Percentiles rank a stretch among this genome's conserved stretches.
phyloP scores from a whole-genome alignment of 805 yeast genomes.

The Diddensiella caesifluorescens region DNA sequence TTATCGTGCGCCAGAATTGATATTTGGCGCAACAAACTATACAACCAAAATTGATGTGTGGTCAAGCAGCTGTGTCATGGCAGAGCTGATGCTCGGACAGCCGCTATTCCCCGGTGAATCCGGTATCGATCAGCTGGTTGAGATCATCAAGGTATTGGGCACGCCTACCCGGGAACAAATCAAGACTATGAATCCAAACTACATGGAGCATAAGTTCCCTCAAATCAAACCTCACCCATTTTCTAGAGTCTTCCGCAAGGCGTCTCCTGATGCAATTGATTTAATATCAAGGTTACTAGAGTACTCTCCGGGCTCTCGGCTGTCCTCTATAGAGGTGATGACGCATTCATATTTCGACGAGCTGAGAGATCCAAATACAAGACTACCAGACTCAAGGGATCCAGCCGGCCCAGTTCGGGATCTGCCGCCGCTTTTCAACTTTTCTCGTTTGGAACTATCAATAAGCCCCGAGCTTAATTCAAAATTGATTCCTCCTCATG shows the following conservation, averaged over 20 bases:
- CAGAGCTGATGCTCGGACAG: conserved; percentile 90
- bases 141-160: conserved; percentile 90
- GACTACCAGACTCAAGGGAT: conserved; percentile 41
- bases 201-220: conserved; percentile 96
- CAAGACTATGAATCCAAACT: conserved; percentile 90
- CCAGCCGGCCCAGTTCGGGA: conserved; percentile 61
- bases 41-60: conserved; percentile 95
- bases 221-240: conserved; percentile 47
- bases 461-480: conserved; percentile 38
- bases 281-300: conserved; percentile 74
- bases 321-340: conserved; percentile 74
- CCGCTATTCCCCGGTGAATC: conserved; percentile 97
- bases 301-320: conserved; percentile 82
- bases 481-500: conserved; percentile 37
- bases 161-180: conserved; percentile 93
- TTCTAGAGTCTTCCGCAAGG: conserved; percentile 63
- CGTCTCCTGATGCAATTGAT: conserved; percentile 83
- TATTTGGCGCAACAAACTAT: conserved; percentile 94
- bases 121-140: conserved; percentile 96
- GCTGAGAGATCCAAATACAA: conserved; percentile 50
- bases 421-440: conserved; percentile 74
- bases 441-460: conserved; percentile 57
- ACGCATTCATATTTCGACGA: conserved; percentile 89
- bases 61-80: conserved; percentile 95
- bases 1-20: conserved; percentile 95